phyloP scores from a whole-genome alignment of 2,329 filamentous ascomycete genomes.

The Beauveria australis region DNA sequence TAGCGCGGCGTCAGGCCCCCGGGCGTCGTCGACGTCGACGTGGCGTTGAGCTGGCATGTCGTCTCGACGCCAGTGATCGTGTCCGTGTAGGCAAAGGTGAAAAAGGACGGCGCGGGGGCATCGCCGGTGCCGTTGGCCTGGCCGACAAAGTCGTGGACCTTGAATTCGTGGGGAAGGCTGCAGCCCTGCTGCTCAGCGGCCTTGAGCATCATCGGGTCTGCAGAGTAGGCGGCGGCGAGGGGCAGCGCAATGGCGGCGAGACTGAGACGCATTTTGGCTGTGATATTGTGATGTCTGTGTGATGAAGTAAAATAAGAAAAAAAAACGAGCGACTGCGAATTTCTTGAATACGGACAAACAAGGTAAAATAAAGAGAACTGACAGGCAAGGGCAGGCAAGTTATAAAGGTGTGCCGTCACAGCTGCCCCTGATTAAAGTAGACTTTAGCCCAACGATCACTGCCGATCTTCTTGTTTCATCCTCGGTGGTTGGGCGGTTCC shows the following conservation, averaged over 20 bases:
- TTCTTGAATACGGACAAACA: background rate
- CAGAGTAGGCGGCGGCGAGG: conserved; percentile 18
- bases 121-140: conserved; percentile 22
- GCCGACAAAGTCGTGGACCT: conserved; percentile 29
- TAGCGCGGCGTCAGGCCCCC: conserved; percentile 28
- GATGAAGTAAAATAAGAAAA: background rate
- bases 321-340: background rate
- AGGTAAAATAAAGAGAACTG: background rate
- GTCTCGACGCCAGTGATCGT: conserved; percentile 31
- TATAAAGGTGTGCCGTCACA: background rate
- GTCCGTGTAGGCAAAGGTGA: conserved; percentile 35
- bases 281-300: background rate
- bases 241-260: background rate
- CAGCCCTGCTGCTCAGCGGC: conserved; percentile 22
- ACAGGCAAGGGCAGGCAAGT: background rate
- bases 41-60: conserved; percentile 34
- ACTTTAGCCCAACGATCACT: conserved; percentile 5
- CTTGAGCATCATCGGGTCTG: conserved; percentile 19
- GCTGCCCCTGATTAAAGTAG: background rate
- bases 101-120: conserved; percentile 22
- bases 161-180: conserved; percentile 30
- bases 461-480: conserved; percentile 12
- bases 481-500: background rate
- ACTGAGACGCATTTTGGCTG: conserved; percentile 5
- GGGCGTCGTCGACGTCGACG: conserved; percentile 28